Base-by-base conservation (phyloP, 768 basidiomycete species). In the Lentinula lateritia region DNA sequence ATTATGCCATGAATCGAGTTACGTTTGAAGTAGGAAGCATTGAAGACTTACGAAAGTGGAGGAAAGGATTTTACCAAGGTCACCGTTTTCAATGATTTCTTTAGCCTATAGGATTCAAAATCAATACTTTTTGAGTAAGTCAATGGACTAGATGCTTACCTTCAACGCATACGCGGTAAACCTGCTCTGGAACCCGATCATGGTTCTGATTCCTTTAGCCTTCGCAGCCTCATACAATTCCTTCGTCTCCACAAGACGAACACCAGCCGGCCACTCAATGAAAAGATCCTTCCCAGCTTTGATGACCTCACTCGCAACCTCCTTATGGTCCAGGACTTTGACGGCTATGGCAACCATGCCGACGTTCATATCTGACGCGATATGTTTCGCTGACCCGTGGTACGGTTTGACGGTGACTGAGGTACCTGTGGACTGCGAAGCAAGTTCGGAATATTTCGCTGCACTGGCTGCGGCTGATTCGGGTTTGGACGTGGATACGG, bases 211-310 rank as follows among this genome's bases (percentile, higher is more conserved):
- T 0, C 74, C 73, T 42, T 70, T 70, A 48, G 45, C 58, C 35
- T 63, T 68, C 0, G 73, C 77, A 1, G 67, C 66, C 18, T 71
- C 67, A 4, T 74, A 75, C 3, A 79, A 66, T 61, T 74, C 73
- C 12, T 45, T 28, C n/a, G 74, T 73, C 65, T 79, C 74, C 36
- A 67, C 56, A 10, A 73, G 43, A 8, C 55, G 66, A 28, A 50
- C 65, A 1, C 76, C 78, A 13, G 67, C 72, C 3, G 78, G 76
- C 76, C 76, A 80, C 63, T 80, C 77, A 7, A 78, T 58, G 57
- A 77, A 78, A 36, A 78, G 61, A 41, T 73, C 63, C 63, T 78
- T 80, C 23, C 74, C 74, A 34, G 73, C 72, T 23, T 70, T 72
- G 46, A 79, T 72, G 4, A 67, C 72, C 15, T 74, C 72, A 39